Percentiles rank a stretch among this genome's conserved stretches.
phyloP scores from a whole-genome alignment of 441 rosid genomes.

The Pelargonium fulgidum region DNA sequence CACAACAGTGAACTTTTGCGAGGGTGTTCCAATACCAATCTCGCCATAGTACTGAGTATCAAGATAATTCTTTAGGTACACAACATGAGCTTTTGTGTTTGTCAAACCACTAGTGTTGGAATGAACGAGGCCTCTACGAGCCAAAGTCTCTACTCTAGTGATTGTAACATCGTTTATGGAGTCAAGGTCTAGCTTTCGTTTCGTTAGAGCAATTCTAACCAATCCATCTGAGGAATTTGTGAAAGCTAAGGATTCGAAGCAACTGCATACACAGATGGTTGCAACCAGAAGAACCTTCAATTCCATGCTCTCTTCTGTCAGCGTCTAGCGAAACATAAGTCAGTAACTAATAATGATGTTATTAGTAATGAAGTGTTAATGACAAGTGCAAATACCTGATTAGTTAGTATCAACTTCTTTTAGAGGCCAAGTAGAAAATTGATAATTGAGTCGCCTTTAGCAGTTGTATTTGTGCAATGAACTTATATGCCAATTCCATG shows the following conservation, averaged over 20 bases:
- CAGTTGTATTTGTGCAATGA: background rate
- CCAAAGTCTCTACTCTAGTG: slow-evolving; percentile 15
- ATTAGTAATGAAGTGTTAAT: background rate
- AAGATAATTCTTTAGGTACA: slow-evolving; percentile 61
- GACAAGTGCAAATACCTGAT: background rate
- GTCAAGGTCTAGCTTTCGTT: slow-evolving; percentile 33
- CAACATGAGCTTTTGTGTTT: slow-evolving; percentile 28
- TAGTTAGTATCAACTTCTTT: background rate
- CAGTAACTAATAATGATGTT: background rate
- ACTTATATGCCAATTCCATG: background rate
- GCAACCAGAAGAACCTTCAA: slow-evolving; percentile 29
- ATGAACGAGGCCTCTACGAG: background rate
- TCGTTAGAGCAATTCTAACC: slow-evolving; percentile 41
- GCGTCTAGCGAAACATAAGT: background rate
- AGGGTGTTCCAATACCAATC: slow-evolving; percentile 66
- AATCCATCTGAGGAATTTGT: slow-evolving; percentile 28
- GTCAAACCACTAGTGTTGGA: background rate
- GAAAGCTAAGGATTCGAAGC: slow-evolving; percentile 23
- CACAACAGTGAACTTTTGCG: slow-evolving; percentile 47
- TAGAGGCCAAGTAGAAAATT: background rate
- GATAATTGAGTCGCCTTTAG: background rate
- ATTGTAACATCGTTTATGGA: slow-evolving; percentile 33
- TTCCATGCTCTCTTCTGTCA: slow-evolving; percentile 17
- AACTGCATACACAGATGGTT: slow-evolving; percentile 26
- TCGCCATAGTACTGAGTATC: slow-evolving; percentile 84